Percentiles rank a stretch among this genome's conserved stretches.
phyloP scores from a whole-genome alignment of 768 basidiomycete genomes.

The Agaricus sinodeliciosus region DNA sequence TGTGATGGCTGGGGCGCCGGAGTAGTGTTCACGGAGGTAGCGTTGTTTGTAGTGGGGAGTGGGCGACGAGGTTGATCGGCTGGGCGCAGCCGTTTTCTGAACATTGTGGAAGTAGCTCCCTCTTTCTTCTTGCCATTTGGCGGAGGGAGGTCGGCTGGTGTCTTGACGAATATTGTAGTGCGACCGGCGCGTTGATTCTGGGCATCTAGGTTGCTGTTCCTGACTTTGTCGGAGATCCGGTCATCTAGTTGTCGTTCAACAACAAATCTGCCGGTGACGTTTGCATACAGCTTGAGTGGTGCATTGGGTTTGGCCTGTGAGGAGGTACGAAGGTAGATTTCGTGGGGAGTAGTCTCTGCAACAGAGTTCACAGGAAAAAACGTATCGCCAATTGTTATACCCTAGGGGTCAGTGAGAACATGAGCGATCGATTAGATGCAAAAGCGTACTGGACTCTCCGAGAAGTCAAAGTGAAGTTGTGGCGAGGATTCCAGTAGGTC shows the following conservation, averaged over 20 bases:
- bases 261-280: conserved; percentile 65
- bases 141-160: conserved; percentile 32
- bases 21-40: conserved; percentile 20
- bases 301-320: conserved; percentile 51
- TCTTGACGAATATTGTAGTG: conserved; percentile 44
- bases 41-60: conserved; percentile 19
- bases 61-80: conserved; percentile 19
- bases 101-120: conserved; percentile 23
- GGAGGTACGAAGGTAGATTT: conserved; percentile 65
- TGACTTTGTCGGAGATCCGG: conserved; percentile 36
- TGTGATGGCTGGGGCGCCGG: conserved; percentile 19
- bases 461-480: conserved; percentile 57
- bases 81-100: conserved; percentile 32
- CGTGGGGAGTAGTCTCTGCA: conserved; percentile 54
- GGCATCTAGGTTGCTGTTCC: conserved; percentile 39
- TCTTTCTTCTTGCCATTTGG: conserved; percentile 33
- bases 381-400: conserved; percentile 57
- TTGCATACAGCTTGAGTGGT: conserved; percentile 68
- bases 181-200: conserved; percentile 34
- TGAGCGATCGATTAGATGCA: not conserved
- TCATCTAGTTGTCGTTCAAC: conserved; percentile 56
- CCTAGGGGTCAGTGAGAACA: conserved; percentile 29
- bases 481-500: conserved; percentile 54
- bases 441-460: conserved; percentile 46
- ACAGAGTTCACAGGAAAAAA: conserved; percentile 54